Conservation (phyloP, 2,329 filamentous ascomycete genomes). For the Alternaria solani region DNA sequence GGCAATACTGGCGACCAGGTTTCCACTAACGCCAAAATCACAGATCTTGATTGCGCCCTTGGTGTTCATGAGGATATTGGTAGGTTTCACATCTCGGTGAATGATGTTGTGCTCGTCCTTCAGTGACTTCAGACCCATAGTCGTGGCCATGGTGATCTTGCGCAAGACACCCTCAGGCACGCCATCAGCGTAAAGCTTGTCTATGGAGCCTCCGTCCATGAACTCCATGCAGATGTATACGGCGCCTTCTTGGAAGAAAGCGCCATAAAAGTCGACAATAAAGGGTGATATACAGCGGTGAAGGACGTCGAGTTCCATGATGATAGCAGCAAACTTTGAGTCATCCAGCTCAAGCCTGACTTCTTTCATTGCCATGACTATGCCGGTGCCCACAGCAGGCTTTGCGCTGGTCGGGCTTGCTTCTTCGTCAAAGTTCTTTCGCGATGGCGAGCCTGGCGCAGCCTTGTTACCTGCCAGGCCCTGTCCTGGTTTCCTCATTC, state of each 20-base stretch:
- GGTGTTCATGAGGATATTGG: constrained; percentile 95
- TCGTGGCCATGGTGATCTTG: constrained; percentile 89
- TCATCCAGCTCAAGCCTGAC: constrained; percentile 95
- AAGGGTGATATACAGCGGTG: constrained; percentile 95
- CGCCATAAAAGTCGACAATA: constrained; percentile 98
- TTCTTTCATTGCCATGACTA: constrained; percentile 99
- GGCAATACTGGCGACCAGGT: constrained; percentile 94
- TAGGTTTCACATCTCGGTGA: constrained; percentile 97
- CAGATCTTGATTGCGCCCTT: constrained; percentile 95
- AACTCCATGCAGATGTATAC: constrained; percentile 99
- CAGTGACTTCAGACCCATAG: constrained; percentile 88
- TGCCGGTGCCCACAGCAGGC: constrained; percentile 67
- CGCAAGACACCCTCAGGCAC: constrained; percentile 87
- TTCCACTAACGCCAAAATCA: constrained; percentile 97
- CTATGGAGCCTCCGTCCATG: constrained; percentile 98
- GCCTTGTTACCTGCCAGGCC: constrained; percentile 67
- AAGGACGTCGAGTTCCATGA: constrained; percentile 96
- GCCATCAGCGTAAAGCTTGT: constrained; percentile 91
- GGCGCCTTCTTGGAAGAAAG: constrained; percentile 98
- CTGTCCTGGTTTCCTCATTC: constrained; percentile 66
- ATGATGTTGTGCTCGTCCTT: constrained; percentile 99
- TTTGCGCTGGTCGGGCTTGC: constrained; percentile 48
- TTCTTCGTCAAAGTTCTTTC: constrained; percentile 44
- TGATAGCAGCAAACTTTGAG: constrained; percentile 93
- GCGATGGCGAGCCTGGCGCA: constrained; percentile 46